A percentile compares a stretch with the other conserved stretches of the same genome.
Conservation (phyloP, 106 monocot species). For the Allium fistulosum region DNA sequence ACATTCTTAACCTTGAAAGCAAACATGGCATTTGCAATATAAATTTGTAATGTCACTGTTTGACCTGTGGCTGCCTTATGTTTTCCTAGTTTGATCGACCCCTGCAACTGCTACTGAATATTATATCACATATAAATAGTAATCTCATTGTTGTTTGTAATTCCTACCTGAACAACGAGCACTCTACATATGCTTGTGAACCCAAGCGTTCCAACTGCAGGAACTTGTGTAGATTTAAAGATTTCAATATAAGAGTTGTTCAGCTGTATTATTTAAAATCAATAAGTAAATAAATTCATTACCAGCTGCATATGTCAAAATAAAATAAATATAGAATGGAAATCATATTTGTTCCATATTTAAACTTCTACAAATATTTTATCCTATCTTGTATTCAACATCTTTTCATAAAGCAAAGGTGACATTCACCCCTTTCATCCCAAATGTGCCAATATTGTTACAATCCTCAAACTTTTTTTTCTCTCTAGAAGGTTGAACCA, state of each 20-base stretch:
- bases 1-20: constrained; percentile 54
- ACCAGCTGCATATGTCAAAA: no score
- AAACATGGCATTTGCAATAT: constrained; percentile 61
- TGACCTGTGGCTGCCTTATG: constrained; percentile 50
- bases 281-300: no score
- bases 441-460: no score
- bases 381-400: no score
- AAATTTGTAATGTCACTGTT: constrained; percentile 50
- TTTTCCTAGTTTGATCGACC: constrained; percentile 64
- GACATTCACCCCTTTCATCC: no score
- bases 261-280: constrained; percentile 27
- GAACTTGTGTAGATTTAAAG: constrained; percentile 60
- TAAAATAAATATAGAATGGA: no score
- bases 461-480: no score
- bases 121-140: neutral
- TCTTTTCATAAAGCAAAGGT: no score
- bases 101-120: constrained; percentile 18
- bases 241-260: constrained; percentile 66
- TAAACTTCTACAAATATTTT: no score
- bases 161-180: constrained; percentile 63
- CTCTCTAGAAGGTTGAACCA: no score
- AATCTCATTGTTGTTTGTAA: neutral
- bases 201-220: constrained; percentile 58
- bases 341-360: no score
- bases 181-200: constrained; percentile 76